Evolutionary conservation across 148 eudicot genomes (phyloP).

Genomic region (Polygonum maritimum): DNA sequence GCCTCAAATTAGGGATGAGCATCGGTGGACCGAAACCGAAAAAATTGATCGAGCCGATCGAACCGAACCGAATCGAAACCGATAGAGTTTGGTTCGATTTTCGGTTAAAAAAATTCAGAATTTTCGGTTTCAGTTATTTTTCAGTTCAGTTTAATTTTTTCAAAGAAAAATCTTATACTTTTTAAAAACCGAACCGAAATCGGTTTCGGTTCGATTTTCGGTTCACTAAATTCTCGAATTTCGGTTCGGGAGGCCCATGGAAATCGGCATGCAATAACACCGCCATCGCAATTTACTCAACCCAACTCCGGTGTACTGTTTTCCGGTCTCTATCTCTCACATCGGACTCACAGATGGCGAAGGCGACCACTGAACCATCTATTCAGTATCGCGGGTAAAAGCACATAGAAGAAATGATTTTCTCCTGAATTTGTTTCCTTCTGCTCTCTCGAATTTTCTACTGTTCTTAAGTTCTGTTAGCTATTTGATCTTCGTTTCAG

Average conservation of each 20-base stretch:
- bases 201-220: too few relatives aligned
- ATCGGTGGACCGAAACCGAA: too few relatives aligned
- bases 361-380: not conserved
- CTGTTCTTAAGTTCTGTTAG: not conserved
- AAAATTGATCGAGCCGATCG: too few relatives aligned
- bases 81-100: too few relatives aligned
- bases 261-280: not conserved
- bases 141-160: too few relatives aligned
- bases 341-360: not conserved
- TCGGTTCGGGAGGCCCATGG: too few relatives aligned
- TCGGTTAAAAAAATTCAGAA: too few relatives aligned
- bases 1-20: not conserved
- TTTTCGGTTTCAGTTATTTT: too few relatives aligned
- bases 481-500: not conserved
- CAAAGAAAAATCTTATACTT: too few relatives aligned
- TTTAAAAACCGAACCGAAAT: too few relatives aligned
- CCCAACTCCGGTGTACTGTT: not conserved
- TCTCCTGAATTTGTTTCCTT: not conserved
- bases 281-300: not conserved
- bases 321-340: not conserved
- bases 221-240: too few relatives aligned
- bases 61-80: too few relatives aligned
- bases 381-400: not conserved
- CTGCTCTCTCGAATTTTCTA: not conserved
- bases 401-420: not conserved